These are phyloP conservation scores for Nakazawaea wyomingensis DNA, from an alignment of 805 yeast genomes.

Conservation along the genomic window DNA sequence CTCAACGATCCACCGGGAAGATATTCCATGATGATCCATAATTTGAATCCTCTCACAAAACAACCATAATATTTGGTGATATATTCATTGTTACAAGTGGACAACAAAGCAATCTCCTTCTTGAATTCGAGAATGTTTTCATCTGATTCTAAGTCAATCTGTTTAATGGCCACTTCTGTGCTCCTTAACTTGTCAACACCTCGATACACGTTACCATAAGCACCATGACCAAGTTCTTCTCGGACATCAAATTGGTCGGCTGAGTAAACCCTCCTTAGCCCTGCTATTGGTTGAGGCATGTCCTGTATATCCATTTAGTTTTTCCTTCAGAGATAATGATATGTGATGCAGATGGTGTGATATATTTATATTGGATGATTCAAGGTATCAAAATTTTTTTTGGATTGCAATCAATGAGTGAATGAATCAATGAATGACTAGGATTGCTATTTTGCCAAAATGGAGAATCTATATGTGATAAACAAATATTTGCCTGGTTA, in stretches of 20 bases:
- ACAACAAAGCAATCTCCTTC: slow-evolving; percentile 62
- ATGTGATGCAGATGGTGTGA: no score
- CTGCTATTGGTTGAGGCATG: not conserved
- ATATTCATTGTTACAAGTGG: slow-evolving; percentile 58
- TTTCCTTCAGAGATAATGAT: no score
- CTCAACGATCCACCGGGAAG: slow-evolving; percentile 75
- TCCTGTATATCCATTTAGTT: not conserved
- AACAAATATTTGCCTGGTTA: not conserved
- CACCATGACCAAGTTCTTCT: slow-evolving; percentile 68
- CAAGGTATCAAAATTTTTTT: no score
- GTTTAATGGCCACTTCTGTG: slow-evolving; percentile 53
- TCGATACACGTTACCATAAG: slow-evolving; percentile 71
- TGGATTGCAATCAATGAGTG: no score
- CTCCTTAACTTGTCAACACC: slow-evolving; percentile 44
- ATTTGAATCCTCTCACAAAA: slow-evolving; percentile 60
- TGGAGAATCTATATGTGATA: no score
- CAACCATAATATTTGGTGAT: slow-evolving; percentile 70
- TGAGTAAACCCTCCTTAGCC: slow-evolving; percentile 11
- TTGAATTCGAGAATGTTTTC: slow-evolving; percentile 73
- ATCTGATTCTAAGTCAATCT: slow-evolving; percentile 65
- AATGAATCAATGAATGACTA: no score
- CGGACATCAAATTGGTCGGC: slow-evolving; percentile 42
- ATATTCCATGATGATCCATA: slow-evolving; percentile 80
- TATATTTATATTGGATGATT: no score
- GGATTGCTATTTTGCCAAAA: no score